Evolutionary conservation across 2,329 filamentous ascomycete species (phyloP).

Genomic region (Bipolaris zeicola): DNA sequence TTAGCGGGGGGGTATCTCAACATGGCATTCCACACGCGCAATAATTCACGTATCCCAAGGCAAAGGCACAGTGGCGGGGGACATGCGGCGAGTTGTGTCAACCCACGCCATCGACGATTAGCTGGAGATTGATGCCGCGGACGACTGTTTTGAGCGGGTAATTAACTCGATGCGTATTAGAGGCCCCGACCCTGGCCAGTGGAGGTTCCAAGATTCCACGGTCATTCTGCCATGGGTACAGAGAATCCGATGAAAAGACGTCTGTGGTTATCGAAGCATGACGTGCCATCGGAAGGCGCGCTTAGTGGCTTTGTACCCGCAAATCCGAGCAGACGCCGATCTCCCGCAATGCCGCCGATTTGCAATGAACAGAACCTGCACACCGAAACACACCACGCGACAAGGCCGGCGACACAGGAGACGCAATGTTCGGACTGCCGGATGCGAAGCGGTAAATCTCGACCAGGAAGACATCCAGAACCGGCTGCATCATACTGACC

Average conservation of each 20-base stretch:
- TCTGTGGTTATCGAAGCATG: slow-evolving; percentile 6
- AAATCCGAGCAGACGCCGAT: slow-evolving; percentile 9
- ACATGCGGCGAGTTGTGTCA: neutral
- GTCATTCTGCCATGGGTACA: slow-evolving; percentile 2
- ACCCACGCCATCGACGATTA: neutral
- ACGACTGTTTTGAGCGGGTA: slow-evolving; percentile 1
- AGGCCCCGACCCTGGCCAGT: slow-evolving; percentile 9
- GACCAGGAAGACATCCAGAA: neutral
- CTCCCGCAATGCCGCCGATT: slow-evolving; percentile 14
- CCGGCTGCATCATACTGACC: slow-evolving; percentile 16
- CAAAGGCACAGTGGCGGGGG: slow-evolving; percentile 9
- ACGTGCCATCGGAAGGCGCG: slow-evolving; percentile 1
- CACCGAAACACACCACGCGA: neutral
- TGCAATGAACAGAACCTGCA: slow-evolving; percentile 3
- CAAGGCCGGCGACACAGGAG: neutral
- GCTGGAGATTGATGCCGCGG: slow-evolving; percentile 6
- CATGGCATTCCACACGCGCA: slow-evolving; percentile 16
- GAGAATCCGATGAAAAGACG: slow-evolving; percentile 5
- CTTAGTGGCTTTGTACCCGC: neutral
- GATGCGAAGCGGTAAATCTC: slow-evolving; percentile 33
- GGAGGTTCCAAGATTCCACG: slow-evolving; percentile 1
- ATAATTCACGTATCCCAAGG: slow-evolving; percentile 5
- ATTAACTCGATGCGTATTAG: slow-evolving; percentile 15
- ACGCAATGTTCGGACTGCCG: slow-evolving; percentile 31
- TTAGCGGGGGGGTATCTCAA: slow-evolving; percentile 11